phyloP scores from a whole-genome alignment of 2,329 filamentous ascomycete species.

The Nannizziopsis arthrosporioides region DNA sequence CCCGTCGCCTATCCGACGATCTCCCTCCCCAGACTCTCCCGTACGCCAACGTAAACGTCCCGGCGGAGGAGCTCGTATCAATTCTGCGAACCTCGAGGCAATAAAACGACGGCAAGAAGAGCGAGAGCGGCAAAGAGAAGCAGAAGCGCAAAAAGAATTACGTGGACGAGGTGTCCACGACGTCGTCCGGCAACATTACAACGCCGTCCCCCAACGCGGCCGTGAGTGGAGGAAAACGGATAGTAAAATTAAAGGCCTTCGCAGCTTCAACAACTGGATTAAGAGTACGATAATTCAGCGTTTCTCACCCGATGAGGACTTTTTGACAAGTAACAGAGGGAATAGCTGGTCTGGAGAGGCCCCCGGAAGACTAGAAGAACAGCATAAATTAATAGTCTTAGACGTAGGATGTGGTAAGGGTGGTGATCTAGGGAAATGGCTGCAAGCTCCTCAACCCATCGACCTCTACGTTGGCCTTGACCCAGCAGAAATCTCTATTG shows the following conservation, averaged over 20 bases:
- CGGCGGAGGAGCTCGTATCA: constrained; percentile 35
- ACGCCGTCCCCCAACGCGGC: constrained; percentile 83
- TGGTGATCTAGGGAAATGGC: constrained; percentile 91
- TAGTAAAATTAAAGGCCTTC: constrained; percentile 85
- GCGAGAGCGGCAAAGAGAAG: constrained; percentile 31
- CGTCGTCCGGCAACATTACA: constrained; percentile 88
- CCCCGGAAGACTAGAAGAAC: constrained; percentile 19
- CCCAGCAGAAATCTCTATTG: constrained; percentile 81
- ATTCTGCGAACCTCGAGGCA: constrained; percentile 28
- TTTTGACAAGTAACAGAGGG: constrained; percentile 42
- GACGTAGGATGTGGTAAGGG: constrained; percentile 97
- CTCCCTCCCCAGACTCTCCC: constrained; percentile 32
- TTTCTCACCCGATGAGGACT: constrained; percentile 73
- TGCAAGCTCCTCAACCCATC: constrained; percentile 81
- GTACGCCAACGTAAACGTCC: constrained; percentile 36
- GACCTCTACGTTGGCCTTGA: constrained; percentile 89
- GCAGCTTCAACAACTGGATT: constrained; percentile 97
- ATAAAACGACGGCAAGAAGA: constrained; percentile 35
- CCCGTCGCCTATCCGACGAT: constrained; percentile 31
- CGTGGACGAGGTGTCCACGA: constrained; percentile 57
- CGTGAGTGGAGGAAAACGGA: constrained; percentile 91
- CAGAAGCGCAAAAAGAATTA: constrained; percentile 27
- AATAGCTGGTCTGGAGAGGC: constrained; percentile 35
- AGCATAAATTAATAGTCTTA: constrained; percentile 62
- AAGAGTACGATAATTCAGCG: constrained; percentile 97